Conservation (phyloP, 2,329 filamentous ascomycete species). For the Pseudogymnoascus sp. region DNA sequence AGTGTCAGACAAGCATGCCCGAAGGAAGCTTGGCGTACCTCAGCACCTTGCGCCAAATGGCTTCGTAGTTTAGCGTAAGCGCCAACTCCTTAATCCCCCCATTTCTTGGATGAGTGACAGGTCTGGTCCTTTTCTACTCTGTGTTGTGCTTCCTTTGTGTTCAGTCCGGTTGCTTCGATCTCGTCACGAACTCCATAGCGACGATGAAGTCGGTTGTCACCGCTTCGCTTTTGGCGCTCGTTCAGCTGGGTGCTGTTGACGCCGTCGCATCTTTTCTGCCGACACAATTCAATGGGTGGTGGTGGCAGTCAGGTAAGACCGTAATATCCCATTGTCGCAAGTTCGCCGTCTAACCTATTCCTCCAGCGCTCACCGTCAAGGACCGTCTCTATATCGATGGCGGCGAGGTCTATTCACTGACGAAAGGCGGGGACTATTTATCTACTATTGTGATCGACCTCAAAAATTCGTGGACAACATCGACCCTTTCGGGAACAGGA, state of each 20-base stretch:
- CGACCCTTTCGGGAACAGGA: slow-evolving; percentile 6
- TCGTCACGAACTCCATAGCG: not conserved
- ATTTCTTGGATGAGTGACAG: not conserved
- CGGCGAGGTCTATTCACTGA: not conserved
- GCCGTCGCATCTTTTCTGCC: not conserved
- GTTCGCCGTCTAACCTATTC: not conserved
- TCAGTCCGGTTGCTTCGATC: not conserved
- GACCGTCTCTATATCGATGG: slow-evolving; percentile 4
- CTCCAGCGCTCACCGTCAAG: not conserved
- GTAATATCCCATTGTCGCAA: not conserved
- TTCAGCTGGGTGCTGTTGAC: not conserved
- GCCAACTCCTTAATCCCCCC: not conserved
- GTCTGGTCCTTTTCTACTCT: not conserved
- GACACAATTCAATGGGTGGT: not conserved
- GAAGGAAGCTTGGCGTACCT: not conserved
- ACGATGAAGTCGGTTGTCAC: slow-evolving; percentile 3
- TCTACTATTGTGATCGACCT: slow-evolving; percentile 16
- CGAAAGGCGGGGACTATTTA: not conserved
- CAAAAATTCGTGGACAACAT: slow-evolving; percentile 15
- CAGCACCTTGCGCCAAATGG: not conserved
- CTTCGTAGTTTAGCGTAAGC: not conserved
- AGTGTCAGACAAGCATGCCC: not conserved
- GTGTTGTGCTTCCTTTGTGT: not conserved
- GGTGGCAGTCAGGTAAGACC: not conserved
- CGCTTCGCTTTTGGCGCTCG: not conserved